Evolutionary conservation across 805 yeast genomes (phyloP).

Genomic region (Kodamaea restingae): DNA sequence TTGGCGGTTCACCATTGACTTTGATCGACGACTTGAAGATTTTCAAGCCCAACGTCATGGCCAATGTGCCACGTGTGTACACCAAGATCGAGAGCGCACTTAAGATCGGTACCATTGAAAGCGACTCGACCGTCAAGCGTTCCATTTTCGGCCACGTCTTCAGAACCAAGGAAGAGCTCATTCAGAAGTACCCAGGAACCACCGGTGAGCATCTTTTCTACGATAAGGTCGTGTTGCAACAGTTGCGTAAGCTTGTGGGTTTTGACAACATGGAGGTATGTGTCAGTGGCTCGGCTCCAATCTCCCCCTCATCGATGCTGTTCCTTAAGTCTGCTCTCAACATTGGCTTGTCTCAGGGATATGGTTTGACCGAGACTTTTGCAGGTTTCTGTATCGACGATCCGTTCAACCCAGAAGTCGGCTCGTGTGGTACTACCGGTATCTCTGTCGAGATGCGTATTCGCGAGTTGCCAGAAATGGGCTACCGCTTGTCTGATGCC

Average conservation of each 20-base stretch:
- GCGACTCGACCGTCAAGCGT: slow-evolving; percentile 16
- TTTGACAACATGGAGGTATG: slow-evolving; percentile 24
- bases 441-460: slow-evolving; percentile 18
- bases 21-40: slow-evolving; percentile 22
- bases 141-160: slow-evolving; percentile 17
- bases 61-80: slow-evolving; percentile 26
- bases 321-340: slow-evolving; percentile 24
- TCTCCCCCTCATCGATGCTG: slow-evolving; percentile 17
- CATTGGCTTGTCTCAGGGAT: slow-evolving; percentile 28
- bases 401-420: slow-evolving; percentile 19
- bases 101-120: slow-evolving; percentile 21
- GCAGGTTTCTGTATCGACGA: slow-evolving; percentile 19
- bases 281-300: slow-evolving; percentile 27
- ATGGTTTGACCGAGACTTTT: slow-evolving; percentile 32
- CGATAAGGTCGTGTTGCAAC: slow-evolving; percentile 22
- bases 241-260: slow-evolving; percentile 32
- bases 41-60: slow-evolving; percentile 22
- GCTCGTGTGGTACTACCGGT: slow-evolving; percentile 22
- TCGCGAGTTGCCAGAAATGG: slow-evolving; percentile 23
- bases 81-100: slow-evolving; percentile 25
- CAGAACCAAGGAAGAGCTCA: slow-evolving; percentile 16
- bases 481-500: slow-evolving; percentile 18
- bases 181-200: slow-evolving; percentile 14
- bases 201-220: slow-evolving; percentile 17
- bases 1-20: slow-evolving; percentile 21